phyloP scores from a whole-genome alignment of 768 basidiomycete species.

The Boletus coccyginus region DNA sequence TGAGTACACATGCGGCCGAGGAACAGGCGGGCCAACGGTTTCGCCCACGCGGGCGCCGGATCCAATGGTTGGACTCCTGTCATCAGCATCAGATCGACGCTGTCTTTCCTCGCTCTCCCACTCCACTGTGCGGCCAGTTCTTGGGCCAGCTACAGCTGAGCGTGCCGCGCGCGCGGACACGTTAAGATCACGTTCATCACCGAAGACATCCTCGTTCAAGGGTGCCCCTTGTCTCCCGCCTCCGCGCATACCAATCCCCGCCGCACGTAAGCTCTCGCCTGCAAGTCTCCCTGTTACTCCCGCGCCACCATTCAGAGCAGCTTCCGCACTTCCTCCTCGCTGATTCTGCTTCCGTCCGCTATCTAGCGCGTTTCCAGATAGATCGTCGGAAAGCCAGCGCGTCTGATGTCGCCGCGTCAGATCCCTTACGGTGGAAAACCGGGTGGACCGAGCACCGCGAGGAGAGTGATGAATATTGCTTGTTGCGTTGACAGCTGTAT shows the following conservation, averaged over 20 bases:
- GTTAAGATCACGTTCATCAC: constrained; percentile 17
- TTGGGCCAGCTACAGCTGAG: constrained; percentile 6
- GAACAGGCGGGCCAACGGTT: constrained; percentile 8
- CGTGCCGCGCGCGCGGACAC: constrained; percentile 18
- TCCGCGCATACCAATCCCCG: constrained; percentile 52
- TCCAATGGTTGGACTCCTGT: constrained; percentile 24
- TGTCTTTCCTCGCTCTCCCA: constrained; percentile 27
- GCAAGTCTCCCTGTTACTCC: constrained; percentile 51
- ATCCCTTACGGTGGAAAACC: constrained; percentile 49
- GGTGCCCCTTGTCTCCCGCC: constrained; percentile 27
- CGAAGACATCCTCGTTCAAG: constrained; percentile 38
- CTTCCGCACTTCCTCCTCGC: constrained; percentile 71
- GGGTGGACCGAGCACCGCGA: constrained; percentile 30
- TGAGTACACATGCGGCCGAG: constrained; percentile 25
- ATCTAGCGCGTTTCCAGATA: constrained; percentile 25
- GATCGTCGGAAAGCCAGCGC: constrained; percentile 54
- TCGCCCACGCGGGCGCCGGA: constrained; percentile 23
- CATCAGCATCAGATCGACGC: constrained; percentile 13
- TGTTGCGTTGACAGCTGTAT: constrained; percentile 21
- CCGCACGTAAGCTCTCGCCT: constrained; percentile 67
- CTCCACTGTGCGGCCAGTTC: constrained; percentile 13
- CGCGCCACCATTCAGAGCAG: constrained; percentile 45
- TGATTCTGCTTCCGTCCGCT: constrained; percentile 52
- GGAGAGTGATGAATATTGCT: constrained; percentile 27
- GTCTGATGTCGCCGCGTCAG: constrained; percentile 48